Conservation (phyloP, 768 basidiomycete genomes). For the Leccinum pellstonianum region DNA sequence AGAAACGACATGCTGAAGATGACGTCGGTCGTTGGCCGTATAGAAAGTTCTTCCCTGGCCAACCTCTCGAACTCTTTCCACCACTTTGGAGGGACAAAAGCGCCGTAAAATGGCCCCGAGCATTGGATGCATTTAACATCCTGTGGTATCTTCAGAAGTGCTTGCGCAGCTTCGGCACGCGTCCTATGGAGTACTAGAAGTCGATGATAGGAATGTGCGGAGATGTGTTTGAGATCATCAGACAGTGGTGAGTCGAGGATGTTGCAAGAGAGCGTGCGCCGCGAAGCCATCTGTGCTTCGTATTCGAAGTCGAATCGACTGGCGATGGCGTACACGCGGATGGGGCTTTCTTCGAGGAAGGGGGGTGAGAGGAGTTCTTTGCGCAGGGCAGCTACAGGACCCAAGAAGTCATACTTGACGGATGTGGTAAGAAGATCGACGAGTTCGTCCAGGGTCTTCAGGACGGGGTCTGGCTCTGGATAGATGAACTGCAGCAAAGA, state of each 20-base stretch:
- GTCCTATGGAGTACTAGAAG: constrained; percentile 59
- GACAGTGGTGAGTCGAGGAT: constrained; percentile 56
- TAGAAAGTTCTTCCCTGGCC: constrained; percentile 56
- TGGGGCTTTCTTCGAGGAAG: constrained; percentile 49
- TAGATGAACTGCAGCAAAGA: constrained; percentile 61
- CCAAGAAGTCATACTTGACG: constrained; percentile 61
- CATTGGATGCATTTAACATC: constrained; percentile 68
- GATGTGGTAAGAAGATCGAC: constrained; percentile 50
- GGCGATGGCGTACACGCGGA: constrained; percentile 70
- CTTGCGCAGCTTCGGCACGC: constrained; percentile 49
- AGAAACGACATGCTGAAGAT: constrained; percentile 65
- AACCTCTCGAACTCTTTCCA: constrained; percentile 60
- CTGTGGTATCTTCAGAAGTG: constrained; percentile 44
- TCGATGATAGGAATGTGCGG: constrained; percentile 66
- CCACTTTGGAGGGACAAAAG: constrained; percentile 60
- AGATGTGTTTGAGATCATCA: constrained; percentile 64
- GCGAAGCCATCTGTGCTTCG: constrained; percentile 61
- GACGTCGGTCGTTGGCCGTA: constrained; percentile 54
- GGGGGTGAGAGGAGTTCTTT: constrained; percentile 47
- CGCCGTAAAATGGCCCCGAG: constrained; percentile 48
- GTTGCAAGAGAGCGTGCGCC: constrained; percentile 50
- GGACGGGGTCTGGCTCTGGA: constrained; percentile 52
- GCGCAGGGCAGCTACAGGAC: constrained; percentile 49
- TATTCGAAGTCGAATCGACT: constrained; percentile 62
- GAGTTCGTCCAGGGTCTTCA: constrained; percentile 55